Percentiles rank a stretch among this genome's conserved stretches.
Evolutionary conservation across 2,329 filamentous ascomycete genomes (phyloP).

Genomic region (Trematosphaeria pertusa): DNA sequence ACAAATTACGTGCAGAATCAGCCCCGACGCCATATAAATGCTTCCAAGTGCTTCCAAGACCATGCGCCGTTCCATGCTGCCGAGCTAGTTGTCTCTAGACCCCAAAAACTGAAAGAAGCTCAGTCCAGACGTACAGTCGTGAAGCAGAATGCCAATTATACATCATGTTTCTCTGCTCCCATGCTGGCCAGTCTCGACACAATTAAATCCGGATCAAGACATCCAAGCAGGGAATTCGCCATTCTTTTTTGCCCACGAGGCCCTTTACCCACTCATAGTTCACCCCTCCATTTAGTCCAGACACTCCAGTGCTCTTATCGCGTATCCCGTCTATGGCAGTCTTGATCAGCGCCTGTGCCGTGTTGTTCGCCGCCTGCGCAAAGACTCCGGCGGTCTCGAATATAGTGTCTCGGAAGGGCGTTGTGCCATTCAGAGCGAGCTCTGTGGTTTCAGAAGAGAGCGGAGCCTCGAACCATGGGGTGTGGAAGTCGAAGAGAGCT

Average conservation of each 20-base stretch:
- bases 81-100: not conserved
- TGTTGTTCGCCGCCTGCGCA: slow-evolving; percentile 68
- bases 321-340: slow-evolving; percentile 36
- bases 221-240: slow-evolving; percentile 90
- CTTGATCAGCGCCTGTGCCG: slow-evolving; percentile 38
- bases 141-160: too few species aligned
- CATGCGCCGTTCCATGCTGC: slow-evolving; percentile 26
- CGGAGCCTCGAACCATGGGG: slow-evolving; percentile 93
- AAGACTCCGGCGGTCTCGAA: slow-evolving; percentile 68
- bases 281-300: slow-evolving; percentile 71
- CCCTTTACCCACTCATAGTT: slow-evolving; percentile 78
- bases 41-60: slow-evolving; percentile 9
- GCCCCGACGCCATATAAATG: slow-evolving; percentile 31
- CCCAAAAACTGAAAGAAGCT: not conserved
- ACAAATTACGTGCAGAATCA: not conserved
- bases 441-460: slow-evolving; percentile 40
- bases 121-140: not conserved
- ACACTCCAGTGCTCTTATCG: slow-evolving; percentile 47
- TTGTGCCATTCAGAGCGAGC: slow-evolving; percentile 39
- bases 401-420: slow-evolving; percentile 64
- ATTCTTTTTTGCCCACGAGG: slow-evolving; percentile 81
- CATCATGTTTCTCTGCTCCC: too few species aligned
- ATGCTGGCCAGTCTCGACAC: too few species aligned
- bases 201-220: slow-evolving; percentile 75
- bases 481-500: slow-evolving; percentile 91